Conservation (phyloP, 75 land plant species). For the Isoetes taiwanensis region DNA sequence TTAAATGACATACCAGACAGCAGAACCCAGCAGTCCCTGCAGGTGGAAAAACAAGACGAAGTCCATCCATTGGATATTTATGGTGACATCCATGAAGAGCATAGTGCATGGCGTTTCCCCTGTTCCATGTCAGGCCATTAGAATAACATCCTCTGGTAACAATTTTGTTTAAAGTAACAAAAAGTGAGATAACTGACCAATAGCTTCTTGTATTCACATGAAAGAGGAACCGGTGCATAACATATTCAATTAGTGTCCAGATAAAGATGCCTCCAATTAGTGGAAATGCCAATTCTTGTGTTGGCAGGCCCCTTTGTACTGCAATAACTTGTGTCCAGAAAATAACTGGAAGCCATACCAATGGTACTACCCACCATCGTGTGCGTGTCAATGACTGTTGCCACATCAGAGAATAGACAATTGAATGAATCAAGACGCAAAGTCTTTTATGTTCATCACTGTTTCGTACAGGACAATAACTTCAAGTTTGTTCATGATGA, state of each 20-base stretch:
- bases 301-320: constrained; percentile 42
- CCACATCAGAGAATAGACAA: neutral
- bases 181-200: constrained; percentile 35
- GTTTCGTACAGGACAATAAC: neutral
- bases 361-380: constrained; percentile 80
- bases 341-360: constrained; percentile 82
- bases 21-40: constrained; percentile 67
- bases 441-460: neutral
- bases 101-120: constrained; percentile 91
- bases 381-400: constrained; percentile 71
- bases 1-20: constrained; percentile 37
- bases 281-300: constrained; percentile 20
- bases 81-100: constrained; percentile 99
- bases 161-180: neutral
- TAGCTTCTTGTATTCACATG: constrained; percentile 79
- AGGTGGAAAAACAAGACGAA: constrained; percentile 94
- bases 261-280: constrained; percentile 41
- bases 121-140: constrained; percentile 11
- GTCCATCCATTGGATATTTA: constrained; percentile 95
- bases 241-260: constrained; percentile 81
- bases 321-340: constrained; percentile 31
- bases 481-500: too few species aligned
- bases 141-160: neutral
- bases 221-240: constrained; percentile 84
- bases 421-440: neutral